Percentiles rank a stretch among this genome's conserved stretches.
These are phyloP conservation scores for Stereum hirsutum DNA, from an alignment of 1,284 basidiomycete genomes.

Conservation along the genomic window DNA sequence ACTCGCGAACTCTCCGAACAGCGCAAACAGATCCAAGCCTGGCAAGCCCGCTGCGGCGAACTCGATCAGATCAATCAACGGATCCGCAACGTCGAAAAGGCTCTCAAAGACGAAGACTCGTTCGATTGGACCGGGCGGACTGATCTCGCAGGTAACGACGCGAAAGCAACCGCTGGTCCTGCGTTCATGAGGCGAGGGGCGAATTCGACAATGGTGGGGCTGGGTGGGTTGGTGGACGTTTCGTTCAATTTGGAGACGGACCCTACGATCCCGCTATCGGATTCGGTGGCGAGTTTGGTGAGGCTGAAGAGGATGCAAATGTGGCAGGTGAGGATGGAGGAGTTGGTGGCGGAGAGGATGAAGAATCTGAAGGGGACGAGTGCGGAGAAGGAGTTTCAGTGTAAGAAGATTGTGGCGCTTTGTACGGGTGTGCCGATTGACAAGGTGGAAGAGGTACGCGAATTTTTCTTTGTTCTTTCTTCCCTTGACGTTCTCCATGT, in stretches of 20 bases:
- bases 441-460: constrained; percentile 80
- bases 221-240: constrained; percentile 43
- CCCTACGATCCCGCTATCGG: constrained; percentile 52
- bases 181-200: constrained; percentile 64
- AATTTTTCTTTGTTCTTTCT: constrained; percentile 9
- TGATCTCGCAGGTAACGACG: constrained; percentile 50
- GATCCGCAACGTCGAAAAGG: constrained; percentile 74
- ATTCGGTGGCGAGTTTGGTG: constrained; percentile 53
- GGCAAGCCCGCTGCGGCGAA: constrained; percentile 64
- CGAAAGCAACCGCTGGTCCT: constrained; percentile 31
- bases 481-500: constrained; percentile 10
- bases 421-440: constrained; percentile 85
- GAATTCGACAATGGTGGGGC: constrained; percentile 49
- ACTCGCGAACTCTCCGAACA: constrained; percentile 88
- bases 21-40: constrained; percentile 71
- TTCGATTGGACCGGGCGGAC: constrained; percentile 90
- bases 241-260: constrained; percentile 57
- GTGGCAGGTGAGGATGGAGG: constrained; percentile 78
- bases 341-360: constrained; percentile 62
- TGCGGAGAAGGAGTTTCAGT: constrained; percentile 82
- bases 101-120: constrained; percentile 64
- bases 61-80: constrained; percentile 74
- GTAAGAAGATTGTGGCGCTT: constrained; percentile 84
- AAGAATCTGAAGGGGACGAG: constrained; percentile 69
- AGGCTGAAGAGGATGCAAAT: constrained; percentile 65